Conservation (phyloP, 2,329 filamentous ascomycete species). For the Cladosporium sp. region DNA sequence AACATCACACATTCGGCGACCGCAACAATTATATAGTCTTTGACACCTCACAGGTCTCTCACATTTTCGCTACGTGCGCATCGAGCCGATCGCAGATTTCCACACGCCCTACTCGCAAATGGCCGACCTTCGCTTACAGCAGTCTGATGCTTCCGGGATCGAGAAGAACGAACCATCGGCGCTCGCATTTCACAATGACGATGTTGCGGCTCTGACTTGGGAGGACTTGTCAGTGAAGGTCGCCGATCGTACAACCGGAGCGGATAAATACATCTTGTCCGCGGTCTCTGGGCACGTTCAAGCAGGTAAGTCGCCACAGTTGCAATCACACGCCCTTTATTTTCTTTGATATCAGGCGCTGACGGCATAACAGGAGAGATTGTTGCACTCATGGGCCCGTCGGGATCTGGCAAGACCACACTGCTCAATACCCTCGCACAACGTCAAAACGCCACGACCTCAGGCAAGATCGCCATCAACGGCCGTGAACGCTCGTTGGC, state of each 20-base stretch:
- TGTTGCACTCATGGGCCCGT: conserved; percentile 76
- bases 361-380: conserved; percentile 56
- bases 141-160: background rate
- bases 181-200: conserved; percentile 55
- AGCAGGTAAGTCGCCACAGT: conserved; percentile 56
- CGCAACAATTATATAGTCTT: background rate
- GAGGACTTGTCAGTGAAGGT: conserved; percentile 65
- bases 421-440: conserved; percentile 75
- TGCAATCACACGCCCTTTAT: background rate
- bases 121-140: background rate
- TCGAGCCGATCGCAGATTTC: background rate
- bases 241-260: conserved; percentile 65
- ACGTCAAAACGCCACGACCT: conserved; percentile 52
- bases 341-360: conserved; percentile 54
- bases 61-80: background rate
- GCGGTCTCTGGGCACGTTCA: conserved; percentile 56
- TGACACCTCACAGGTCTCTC: background rate
- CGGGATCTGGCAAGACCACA: conserved; percentile 73
- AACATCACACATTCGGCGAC: background rate
- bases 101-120: background rate
- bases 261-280: conserved; percentile 61
- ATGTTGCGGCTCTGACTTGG: conserved; percentile 65
- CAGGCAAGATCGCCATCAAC: conserved; percentile 61
- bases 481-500: conserved; percentile 43
- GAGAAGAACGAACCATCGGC: background rate